Evolutionary conservation across 805 yeast species (phyloP).

Genomic region (Kazachstania bromeliacearum): DNA sequence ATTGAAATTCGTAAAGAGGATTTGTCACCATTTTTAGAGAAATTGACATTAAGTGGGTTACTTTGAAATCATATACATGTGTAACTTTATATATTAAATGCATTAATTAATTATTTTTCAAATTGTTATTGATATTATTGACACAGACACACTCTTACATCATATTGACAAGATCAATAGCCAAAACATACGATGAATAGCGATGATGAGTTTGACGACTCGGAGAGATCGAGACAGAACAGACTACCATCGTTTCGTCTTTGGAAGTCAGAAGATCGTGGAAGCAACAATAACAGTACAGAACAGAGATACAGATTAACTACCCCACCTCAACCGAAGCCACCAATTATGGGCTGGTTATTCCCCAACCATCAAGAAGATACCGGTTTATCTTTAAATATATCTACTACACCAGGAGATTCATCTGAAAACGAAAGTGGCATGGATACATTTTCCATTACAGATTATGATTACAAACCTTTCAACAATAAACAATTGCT

Average conservation of each 20-base stretch:
- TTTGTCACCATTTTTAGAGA: slow-evolving; percentile 76
- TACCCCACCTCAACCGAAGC: background rate
- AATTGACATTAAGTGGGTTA: slow-evolving; percentile 64
- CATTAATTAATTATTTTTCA: too few species aligned
- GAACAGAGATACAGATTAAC: background rate
- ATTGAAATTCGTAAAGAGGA: slow-evolving; percentile 87
- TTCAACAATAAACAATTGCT: slow-evolving; percentile 16
- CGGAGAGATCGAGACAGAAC: too few species aligned
- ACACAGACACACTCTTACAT: too few species aligned
- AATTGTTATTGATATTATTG: background rate
- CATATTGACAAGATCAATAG: too few species aligned
- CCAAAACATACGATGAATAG: too few species aligned
- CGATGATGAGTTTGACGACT: too few species aligned
- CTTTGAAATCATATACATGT: background rate
- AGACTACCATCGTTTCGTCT: background rate
- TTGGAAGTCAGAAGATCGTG: background rate
- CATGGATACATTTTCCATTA: too few species aligned
- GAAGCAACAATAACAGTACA: background rate
- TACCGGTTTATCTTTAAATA: too few species aligned
- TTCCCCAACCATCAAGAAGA: background rate
- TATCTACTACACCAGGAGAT: too few species aligned
- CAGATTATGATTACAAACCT: slow-evolving; percentile 19
- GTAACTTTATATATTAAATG: too few species aligned
- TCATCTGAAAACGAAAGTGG: too few species aligned
- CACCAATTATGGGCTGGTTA: background rate